Evolutionary conservation across 1,284 basidiomycete species (phyloP).

Genomic region (Thecaphora thlaspeos): DNA sequence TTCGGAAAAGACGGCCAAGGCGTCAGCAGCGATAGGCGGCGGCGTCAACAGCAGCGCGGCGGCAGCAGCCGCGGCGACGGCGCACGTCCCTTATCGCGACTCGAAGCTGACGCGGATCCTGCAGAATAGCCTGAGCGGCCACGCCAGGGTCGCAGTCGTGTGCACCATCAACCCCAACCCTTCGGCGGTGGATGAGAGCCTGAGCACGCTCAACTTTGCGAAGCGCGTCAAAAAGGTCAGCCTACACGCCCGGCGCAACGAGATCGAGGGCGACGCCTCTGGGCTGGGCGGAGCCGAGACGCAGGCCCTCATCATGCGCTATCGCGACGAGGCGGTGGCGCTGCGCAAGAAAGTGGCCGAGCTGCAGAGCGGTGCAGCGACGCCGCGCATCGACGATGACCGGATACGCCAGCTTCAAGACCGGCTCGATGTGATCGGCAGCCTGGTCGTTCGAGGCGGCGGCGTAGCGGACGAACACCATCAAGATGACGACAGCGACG

Average conservation of each 20-base stretch:
- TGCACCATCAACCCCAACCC: slow-evolving; percentile 70
- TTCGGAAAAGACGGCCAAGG: slow-evolving; percentile 26
- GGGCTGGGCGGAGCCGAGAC: slow-evolving; percentile 33
- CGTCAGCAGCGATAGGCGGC: neutral
- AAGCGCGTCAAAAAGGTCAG: slow-evolving; percentile 76
- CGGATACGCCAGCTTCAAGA: slow-evolving; percentile 35
- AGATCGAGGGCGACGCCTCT: slow-evolving; percentile 63
- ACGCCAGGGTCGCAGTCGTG: slow-evolving; percentile 92
- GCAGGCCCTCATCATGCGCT: slow-evolving; percentile 46
- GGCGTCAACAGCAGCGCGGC: slow-evolving; percentile 63
- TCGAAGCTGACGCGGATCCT: slow-evolving; percentile 89
- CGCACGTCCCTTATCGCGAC: slow-evolving; percentile 88
- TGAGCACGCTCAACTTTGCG: slow-evolving; percentile 83
- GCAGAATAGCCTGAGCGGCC: slow-evolving; percentile 89
- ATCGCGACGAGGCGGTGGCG: slow-evolving; percentile 46
- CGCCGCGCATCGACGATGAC: slow-evolving; percentile 17
- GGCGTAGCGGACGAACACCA: slow-evolving; percentile 6
- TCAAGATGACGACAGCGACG: neutral
- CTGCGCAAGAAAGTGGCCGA: slow-evolving; percentile 41
- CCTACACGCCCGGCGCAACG: slow-evolving; percentile 85
- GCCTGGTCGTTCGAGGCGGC: slow-evolving; percentile 45
- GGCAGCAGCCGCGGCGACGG: neutral
- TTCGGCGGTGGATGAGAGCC: slow-evolving; percentile 70
- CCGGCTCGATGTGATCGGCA: slow-evolving; percentile 45
- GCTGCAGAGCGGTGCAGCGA: slow-evolving; percentile 14